Percentiles rank a stretch among this genome's conserved stretches.
These are phyloP conservation scores for Sapria himalayana DNA, from an alignment of 345 rosid genomes.

Conservation along the genomic window DNA sequence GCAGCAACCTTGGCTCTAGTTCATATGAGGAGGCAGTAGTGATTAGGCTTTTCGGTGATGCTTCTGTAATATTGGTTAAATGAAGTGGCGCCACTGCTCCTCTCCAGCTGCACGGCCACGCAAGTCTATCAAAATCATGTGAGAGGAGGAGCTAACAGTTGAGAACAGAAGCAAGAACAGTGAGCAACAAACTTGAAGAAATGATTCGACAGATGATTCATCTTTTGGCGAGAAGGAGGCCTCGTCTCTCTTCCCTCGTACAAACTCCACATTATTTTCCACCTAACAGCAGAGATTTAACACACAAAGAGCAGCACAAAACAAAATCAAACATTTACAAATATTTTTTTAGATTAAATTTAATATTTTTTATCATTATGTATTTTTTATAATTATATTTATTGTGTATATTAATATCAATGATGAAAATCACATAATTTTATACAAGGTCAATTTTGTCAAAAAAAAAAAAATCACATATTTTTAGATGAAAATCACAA, in stretches of 20 bases:
- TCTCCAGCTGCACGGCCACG: conserved; percentile 41
- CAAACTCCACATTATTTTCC: conserved; percentile 53
- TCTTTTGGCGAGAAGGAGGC: conserved; percentile 78
- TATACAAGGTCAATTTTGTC: too few species aligned
- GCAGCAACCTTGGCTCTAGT: too few species aligned
- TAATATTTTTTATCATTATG: too few species aligned
- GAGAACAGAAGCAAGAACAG: background rate
- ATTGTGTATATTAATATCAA: too few species aligned
- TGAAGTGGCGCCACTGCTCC: conserved; percentile 19
- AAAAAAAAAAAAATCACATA: too few species aligned
- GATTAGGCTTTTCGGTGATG: conserved; percentile 36
- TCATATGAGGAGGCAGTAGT: too few species aligned
- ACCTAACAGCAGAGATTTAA: too few species aligned
- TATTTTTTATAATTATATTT: too few species aligned
- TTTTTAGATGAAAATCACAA: too few species aligned
- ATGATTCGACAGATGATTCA: conserved; percentile 43
- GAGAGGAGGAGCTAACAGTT: conserved; percentile 1
- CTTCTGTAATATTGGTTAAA: conserved; percentile 59
- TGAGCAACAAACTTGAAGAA: conserved; percentile 33
- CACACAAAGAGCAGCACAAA: conserved; percentile 4
- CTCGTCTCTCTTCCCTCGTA: conserved; percentile 64
- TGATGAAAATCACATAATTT: too few species aligned
- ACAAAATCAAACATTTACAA: background rate
- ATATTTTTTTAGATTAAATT: too few species aligned
- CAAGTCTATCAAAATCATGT: conserved; percentile 7